Percentiles rank a stretch among this genome's conserved stretches.
These are phyloP conservation scores for Colletotrichum limetticola DNA, from an alignment of 2,329 filamentous ascomycete species.

Conservation along the genomic window DNA sequence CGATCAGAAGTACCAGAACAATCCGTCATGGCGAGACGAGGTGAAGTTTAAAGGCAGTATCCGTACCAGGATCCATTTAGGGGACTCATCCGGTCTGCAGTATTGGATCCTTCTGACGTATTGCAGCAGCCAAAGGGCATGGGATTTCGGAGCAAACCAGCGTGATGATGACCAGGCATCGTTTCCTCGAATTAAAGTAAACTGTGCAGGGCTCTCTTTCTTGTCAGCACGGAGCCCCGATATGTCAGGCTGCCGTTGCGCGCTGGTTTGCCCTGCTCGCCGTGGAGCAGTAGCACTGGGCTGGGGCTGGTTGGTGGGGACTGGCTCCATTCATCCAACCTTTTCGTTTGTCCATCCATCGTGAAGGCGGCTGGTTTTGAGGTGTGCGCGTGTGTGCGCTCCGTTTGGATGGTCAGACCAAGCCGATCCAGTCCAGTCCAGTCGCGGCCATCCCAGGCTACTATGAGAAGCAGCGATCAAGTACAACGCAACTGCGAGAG, in stretches of 20 bases:
- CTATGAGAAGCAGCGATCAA: not conserved
- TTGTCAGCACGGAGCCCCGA: constrained; percentile 15
- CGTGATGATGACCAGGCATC: not conserved
- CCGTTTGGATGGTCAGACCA: not conserved
- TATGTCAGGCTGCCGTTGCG: not conserved
- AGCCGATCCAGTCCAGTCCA: constrained; percentile 1
- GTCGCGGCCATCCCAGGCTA: not conserved
- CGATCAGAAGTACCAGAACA: not conserved
- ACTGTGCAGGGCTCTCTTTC: constrained; percentile 1
- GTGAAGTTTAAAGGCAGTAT: not conserved
- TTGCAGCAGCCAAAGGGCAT: constrained; percentile 2
- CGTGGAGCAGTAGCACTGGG: constrained; percentile 12
- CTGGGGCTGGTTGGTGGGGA: constrained; percentile 13
- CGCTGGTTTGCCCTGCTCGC: not conserved
- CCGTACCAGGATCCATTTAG: not conserved
- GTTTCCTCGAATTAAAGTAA: constrained; percentile 12
- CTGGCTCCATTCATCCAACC: constrained; percentile 13
- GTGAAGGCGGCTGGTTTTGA: constrained; percentile 1
- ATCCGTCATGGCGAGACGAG: not conserved
- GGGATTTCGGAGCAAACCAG: constrained; percentile 2
- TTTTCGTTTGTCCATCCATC: constrained; percentile 3
- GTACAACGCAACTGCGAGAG: not conserved
- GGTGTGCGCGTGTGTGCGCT: not conserved
- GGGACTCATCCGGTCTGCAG: not conserved
- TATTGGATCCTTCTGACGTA: constrained; percentile 25